Base-by-base conservation (phyloP, 345 rosid genomes). In the Gossypium anomalum region DNA sequence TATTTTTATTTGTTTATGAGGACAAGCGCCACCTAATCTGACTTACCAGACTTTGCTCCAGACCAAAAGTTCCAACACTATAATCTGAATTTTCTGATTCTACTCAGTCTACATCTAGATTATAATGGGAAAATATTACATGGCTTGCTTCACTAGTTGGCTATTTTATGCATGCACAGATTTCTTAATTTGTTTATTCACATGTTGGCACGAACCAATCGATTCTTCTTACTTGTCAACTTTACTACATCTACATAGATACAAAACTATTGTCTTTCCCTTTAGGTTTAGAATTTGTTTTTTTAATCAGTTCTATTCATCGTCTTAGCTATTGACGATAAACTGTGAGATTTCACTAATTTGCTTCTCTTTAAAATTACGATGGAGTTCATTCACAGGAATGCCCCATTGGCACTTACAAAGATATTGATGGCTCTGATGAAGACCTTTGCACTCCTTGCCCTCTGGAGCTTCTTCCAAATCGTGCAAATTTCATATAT, bases 401-500 rank as follows among this genome's bases (percentile, higher is more conserved):
- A 86, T 95, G 98, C 83, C 99, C 98, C 60, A 73, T 91, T 79
- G 99, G 99, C 67, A 95, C 98, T 73, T 95, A 86, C 82, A 95
- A 93, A 86, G 85, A 85, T 79, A 83, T 84, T 45, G 93, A 86
- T 74, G 99, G 99, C 52, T 95, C 99, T 78, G 93, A 91, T 81
- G 88, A 78, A 86, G 75, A 73, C 77, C 96, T 95, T 62, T 95
- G 99, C 77, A 88, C 73, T 65, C 90, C 93, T 83, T 93, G 98
- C 85, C 85, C 96, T 9, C 82, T 87, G 45, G 93, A 91, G 68
- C 84, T 70, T 75, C 98, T 93, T 74, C 99, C 99, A 77, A 83
- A 62, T 57, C 97, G 99, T 76, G 98, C 98, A 51, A 80, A 85
- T 78, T 95, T 85, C 80, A 84, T 91, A 38, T 86, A 93, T 75